A percentile compares a stretch with the other conserved stretches of the same genome.
Evolutionary conservation across 352 stramenopile species (phyloP).

Genomic region (Phytophthora hybrid): DNA sequence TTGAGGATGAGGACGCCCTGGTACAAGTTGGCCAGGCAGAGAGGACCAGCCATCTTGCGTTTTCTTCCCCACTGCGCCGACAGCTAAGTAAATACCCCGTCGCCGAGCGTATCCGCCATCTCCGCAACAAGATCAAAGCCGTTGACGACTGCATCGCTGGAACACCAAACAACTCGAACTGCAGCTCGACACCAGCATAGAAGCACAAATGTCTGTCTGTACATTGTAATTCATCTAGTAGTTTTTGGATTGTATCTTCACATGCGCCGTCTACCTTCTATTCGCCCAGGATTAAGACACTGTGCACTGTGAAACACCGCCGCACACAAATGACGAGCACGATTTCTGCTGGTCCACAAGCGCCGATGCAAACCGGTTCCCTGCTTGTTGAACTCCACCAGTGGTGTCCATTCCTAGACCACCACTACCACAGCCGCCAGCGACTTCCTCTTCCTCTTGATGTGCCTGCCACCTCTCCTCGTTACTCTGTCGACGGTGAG

Average conservation of each 20-base stretch:
- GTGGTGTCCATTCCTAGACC: slow-evolving; percentile 13
- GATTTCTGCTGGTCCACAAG: slow-evolving; percentile 43
- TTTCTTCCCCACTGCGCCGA: slow-evolving; percentile 64
- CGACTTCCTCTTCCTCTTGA: slow-evolving; percentile 15
- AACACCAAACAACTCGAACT: slow-evolving; percentile 6
- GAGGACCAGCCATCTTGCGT: slow-evolving; percentile 49
- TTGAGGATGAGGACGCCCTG: slow-evolving; percentile 41
- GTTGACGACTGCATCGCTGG: slow-evolving; percentile 53
- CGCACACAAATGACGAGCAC: slow-evolving; percentile 44
- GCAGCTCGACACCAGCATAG: not conserved
- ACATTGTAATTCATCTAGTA: slow-evolving; percentile 9
- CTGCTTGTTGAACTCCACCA: slow-evolving; percentile 15
- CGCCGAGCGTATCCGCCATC: slow-evolving; percentile 43
- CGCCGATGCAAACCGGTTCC: slow-evolving; percentile 28
- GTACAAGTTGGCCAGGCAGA: slow-evolving; percentile 19
- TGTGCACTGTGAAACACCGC: slow-evolving; percentile 37
- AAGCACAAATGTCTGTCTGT: slow-evolving; percentile 11
- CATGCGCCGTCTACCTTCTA: slow-evolving; percentile 11
- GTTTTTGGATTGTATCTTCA: slow-evolving; percentile 5
- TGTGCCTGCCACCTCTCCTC: slow-evolving; percentile 30
- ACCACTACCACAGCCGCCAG: slow-evolving; percentile 19
- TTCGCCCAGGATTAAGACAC: slow-evolving; percentile 40
- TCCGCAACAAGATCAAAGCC: slow-evolving; percentile 48
- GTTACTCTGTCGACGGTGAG: slow-evolving; percentile 3
- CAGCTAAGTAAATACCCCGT: slow-evolving; percentile 56